A percentile compares a stretch with the other conserved stretches of the same genome.
These are phyloP conservation scores for Alternaria longipes DNA, from an alignment of 2,329 filamentous ascomycete species.

Conservation along the genomic window DNA sequence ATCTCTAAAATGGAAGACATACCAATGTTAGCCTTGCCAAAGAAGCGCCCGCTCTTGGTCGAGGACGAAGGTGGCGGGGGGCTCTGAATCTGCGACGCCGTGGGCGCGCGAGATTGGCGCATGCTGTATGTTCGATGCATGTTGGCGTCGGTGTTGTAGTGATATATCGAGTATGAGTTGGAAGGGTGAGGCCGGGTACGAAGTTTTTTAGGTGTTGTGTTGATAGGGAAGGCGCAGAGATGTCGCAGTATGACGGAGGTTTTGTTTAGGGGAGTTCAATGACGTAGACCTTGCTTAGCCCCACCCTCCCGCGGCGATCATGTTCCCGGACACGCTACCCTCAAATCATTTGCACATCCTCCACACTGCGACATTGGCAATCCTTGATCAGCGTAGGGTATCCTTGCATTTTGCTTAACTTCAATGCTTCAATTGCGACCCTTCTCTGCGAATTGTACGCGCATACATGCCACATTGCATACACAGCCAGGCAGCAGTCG, in stretches of 20 bases:
- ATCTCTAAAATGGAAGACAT: constrained; percentile 52
- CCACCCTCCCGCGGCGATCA: constrained; percentile 19
- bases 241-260: constrained; percentile 26
- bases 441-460: background rate
- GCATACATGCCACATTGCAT: background rate
- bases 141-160: constrained; percentile 19
- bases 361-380: constrained; percentile 19
- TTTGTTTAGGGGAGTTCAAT: constrained; percentile 36
- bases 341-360: constrained; percentile 20
- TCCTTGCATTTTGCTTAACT: background rate
- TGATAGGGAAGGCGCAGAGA: constrained; percentile 15
- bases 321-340: constrained; percentile 18
- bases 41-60: constrained; percentile 90
- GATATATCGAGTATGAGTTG: background rate
- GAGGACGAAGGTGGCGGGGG: constrained; percentile 90
- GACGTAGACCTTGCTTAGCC: constrained; percentile 26
- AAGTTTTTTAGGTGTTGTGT: constrained; percentile 16
- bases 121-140: constrained; percentile 93
- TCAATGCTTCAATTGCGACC: background rate
- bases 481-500: constrained; percentile 1
- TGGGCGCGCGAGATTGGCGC: constrained; percentile 96
- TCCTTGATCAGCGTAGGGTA: background rate
- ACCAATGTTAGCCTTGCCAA: constrained; percentile 88
- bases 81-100: constrained; percentile 89
- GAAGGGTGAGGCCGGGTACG: background rate